These are phyloP conservation scores for Paramarasmius palmivorus DNA, from an alignment of 1,284 basidiomycete genomes.

Conservation along the genomic window DNA sequence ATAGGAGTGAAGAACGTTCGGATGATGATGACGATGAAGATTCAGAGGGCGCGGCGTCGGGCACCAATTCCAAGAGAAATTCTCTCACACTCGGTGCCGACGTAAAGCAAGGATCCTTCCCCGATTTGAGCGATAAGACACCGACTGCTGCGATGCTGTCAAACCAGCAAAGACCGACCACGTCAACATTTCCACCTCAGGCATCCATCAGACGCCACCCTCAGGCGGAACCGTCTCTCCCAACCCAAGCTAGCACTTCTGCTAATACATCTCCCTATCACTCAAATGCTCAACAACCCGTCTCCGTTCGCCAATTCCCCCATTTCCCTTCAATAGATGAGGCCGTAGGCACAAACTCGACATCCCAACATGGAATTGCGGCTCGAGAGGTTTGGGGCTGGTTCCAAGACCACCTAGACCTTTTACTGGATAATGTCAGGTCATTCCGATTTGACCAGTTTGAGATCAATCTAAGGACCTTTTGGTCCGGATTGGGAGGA, in stretches of 20 bases:
- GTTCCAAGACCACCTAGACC: conserved; percentile 84
- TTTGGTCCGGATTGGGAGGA: conserved; percentile 75
- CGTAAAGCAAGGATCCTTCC: conserved; percentile 56
- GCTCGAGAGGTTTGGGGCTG: conserved; percentile 84
- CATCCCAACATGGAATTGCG: conserved; percentile 70
- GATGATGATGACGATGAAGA: conserved; percentile 85
- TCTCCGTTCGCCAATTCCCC: conserved; percentile 75
- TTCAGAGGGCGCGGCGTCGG: conserved; percentile 70
- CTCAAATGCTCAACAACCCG: conserved; percentile 41
- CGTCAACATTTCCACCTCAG: conserved; percentile 61
- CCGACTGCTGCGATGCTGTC: conserved; percentile 77
- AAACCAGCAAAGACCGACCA: conserved; percentile 61
- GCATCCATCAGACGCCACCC: conserved; percentile 74
- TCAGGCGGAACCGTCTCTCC: conserved; percentile 49
- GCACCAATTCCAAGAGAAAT: conserved; percentile 67
- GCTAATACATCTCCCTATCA: conserved; percentile 45
- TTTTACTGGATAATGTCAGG: conserved; percentile 74
- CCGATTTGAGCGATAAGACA: conserved; percentile 75
- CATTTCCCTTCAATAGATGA: conserved; percentile 85
- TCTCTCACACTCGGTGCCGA: conserved; percentile 67
- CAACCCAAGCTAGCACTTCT: conserved; percentile 51
- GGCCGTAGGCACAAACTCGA: conserved; percentile 72
- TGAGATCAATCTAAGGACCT: conserved; percentile 79
- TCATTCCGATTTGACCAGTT: conserved; percentile 84
- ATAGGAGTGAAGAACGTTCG: conserved; percentile 64